phyloP scores from a whole-genome alignment of 164 flowering plant species.

The Chimonanthus praecox region DNA sequence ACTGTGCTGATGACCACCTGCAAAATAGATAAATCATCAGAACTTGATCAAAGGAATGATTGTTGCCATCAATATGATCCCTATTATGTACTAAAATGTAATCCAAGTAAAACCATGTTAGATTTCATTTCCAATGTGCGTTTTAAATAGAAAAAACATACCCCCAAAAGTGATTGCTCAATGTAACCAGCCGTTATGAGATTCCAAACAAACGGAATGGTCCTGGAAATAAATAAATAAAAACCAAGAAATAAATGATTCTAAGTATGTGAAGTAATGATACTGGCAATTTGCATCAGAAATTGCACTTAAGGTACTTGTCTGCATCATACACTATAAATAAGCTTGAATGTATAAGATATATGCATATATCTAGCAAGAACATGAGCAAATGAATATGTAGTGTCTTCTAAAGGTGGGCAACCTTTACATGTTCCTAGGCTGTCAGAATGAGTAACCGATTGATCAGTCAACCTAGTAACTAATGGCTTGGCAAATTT shows the following conservation, averaged over 20 bases:
- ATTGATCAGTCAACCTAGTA: no score
- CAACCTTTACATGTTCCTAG: no score
- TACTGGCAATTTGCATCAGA: background rate
- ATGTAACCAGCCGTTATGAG: constrained; percentile 88
- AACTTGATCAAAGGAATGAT: constrained; percentile 2
- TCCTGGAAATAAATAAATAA: constrained; percentile 38
- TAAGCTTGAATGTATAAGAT: no score
- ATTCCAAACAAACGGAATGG: constrained; percentile 97
- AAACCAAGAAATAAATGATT: background rate
- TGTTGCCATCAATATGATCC: background rate
- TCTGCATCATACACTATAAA: no score
- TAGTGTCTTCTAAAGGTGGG: no score
- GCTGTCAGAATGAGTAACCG: no score
- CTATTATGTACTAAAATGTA: background rate
- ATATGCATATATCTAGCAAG: no score
- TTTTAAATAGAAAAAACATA: constrained; percentile 20
- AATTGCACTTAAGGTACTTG: no score
- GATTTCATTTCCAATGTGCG: background rate
- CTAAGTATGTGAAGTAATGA: background rate
- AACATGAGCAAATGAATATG: no score
- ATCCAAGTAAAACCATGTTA: background rate
- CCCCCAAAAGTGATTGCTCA: constrained; percentile 80
- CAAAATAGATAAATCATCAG: constrained; percentile 20
- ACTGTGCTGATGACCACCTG: constrained; percentile 59
- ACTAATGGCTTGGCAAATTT: no score